Evolutionary conservation across 208 protist genomes (phyloP).

Genomic region (Porcisia deanei): DNA sequence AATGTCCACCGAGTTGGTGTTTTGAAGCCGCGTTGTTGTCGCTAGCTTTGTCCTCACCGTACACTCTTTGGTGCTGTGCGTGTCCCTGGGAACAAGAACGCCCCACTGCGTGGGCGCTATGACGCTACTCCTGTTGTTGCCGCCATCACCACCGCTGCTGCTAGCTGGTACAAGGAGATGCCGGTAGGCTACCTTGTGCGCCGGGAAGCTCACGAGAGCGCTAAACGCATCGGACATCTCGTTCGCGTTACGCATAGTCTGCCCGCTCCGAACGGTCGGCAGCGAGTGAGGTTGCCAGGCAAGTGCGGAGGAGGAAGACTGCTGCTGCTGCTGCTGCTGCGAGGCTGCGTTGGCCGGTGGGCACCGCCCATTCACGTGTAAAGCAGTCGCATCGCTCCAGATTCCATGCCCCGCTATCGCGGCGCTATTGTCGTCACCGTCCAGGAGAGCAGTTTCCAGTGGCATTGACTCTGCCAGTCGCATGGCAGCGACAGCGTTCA

Average conservation of each 20-base stretch:
- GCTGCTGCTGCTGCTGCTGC: too few relatives aligned
- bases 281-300: conserved; percentile 24
- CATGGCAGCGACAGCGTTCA: conserved; percentile 1
- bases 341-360: not conserved
- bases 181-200: conserved; percentile 15
- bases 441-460: conserved; percentile 17
- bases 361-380: not conserved
- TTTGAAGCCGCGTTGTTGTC: not conserved
- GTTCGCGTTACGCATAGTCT: conserved; percentile 3
- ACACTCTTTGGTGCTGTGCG: not conserved
- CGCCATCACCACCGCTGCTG: not conserved
- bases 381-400: not conserved
- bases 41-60: not conserved
- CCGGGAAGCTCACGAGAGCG: conserved; percentile 22
- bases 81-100: not conserved
- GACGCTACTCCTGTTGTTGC: too few relatives aligned
- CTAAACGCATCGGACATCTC: conserved; percentile 13
- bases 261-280: conserved; percentile 19
- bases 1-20: conserved; percentile 33
- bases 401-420: conserved; percentile 3
- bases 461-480: conserved; percentile 27
- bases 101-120: not conserved
- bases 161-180: not conserved
- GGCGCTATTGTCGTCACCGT: conserved; percentile 6
- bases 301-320: not conserved